Evolutionary conservation across 208 protist genomes (phyloP).

Genomic region (Acanthamoeba triangularis): DNA sequence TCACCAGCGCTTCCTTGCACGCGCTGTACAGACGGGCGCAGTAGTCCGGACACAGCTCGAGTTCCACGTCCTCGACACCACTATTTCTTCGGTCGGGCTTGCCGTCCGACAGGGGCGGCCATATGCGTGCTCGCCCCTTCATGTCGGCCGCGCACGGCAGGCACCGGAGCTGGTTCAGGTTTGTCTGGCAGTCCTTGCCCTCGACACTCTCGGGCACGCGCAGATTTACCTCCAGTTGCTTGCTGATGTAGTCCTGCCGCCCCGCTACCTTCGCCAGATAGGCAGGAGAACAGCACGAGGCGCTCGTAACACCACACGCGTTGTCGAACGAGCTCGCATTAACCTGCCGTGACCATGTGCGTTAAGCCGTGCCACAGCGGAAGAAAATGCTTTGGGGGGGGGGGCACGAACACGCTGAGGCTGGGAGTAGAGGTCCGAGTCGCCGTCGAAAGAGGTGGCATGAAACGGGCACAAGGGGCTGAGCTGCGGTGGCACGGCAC

Average conservation of each 20-base stretch:
- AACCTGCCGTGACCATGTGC: neutral
- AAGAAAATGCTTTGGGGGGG: neutral
- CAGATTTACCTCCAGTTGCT: neutral
- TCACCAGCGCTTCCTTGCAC: neutral
- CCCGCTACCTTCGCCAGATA: neutral
- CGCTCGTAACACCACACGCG: neutral
- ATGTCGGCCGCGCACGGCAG: neutral
- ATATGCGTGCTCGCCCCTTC: neutral
- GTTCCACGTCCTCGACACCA: neutral
- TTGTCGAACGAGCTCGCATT: neutral
- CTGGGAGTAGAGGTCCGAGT: neutral
- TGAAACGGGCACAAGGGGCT: neutral
- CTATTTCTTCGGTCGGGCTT: neutral
- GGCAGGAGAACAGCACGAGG: neutral
- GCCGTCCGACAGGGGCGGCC: neutral
- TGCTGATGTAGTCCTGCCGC: neutral
- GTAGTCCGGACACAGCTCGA: slow-evolving; percentile 53
- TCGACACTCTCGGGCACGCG: neutral
- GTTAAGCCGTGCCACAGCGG: neutral
- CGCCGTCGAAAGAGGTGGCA: neutral
- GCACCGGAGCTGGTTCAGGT: slow-evolving; percentile 25
- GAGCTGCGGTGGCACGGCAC: neutral
- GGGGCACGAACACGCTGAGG: neutral
- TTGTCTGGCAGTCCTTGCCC: neutral
- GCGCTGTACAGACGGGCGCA: neutral